Evolutionary conservation across 1,284 basidiomycete genomes (phyloP), one percentile per base, ranked within the genome.

Genomic region (Pholiota adiposa): DNA sequence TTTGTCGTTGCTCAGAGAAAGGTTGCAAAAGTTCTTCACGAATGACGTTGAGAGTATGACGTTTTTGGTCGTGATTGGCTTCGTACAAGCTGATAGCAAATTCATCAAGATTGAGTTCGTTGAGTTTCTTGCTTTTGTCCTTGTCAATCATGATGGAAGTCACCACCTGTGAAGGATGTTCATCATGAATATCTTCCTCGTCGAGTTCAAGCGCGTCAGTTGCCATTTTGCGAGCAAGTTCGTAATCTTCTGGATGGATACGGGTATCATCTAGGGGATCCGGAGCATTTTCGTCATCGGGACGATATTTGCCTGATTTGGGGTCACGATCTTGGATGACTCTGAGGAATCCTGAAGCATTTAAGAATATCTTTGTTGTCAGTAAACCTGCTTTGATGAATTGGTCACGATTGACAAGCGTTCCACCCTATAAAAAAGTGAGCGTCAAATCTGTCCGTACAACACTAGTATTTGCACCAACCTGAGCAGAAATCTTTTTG

Each of bases 191-290:
- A 74, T 98, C 96, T 72, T 98, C 96, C 70, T 96, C 94, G 68
- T 98, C 96, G 33, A 95, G 85, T 70, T 98, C 97, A 23, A 98
- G 84, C 6, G 97, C 95, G 74, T 98, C 97, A 11, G 94, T 94
- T 34, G 97, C 97, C 95, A 99, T 98, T 80, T 99, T 98, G 48
- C 95, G 89, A 1, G 97, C 97, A 56, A 98, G 85, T 69, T 98
- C 95, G 73, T 99, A 99, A 76, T 99, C 97, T 74, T 98, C 96
- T 0, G 95, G 95, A 73, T 99, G 97, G 63, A 99, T 95, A 14
- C 97, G 92, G 21, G 97, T 99, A 70, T 90, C 89, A 73, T 99
- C 97, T 48, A 99, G 81, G 3, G 96, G 94, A 74, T 99, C 97
- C 11, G 92, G 89, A 11, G 85, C 81, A 61, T 88, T 84, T 57